A percentile compares a stretch with the other conserved stretches of the same genome.
These are phyloP conservation scores for Sutorius eximius DNA, from an alignment of 1,284 basidiomycete genomes.

Conservation along the genomic window DNA sequence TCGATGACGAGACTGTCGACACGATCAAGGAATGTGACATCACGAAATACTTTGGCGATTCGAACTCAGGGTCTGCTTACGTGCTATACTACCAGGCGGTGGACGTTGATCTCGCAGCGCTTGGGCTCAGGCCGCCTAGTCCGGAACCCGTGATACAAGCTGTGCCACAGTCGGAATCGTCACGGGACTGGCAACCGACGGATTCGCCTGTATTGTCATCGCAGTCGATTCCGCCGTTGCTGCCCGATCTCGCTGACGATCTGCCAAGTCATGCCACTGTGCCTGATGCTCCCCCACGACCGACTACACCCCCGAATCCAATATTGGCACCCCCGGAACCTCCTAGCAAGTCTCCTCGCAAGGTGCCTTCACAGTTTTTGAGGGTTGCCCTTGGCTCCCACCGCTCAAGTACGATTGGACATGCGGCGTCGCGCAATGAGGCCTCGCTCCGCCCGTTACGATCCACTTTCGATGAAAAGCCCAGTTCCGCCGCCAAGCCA, in stretches of 20 bases:
- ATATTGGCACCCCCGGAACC: slow-evolving; percentile 15
- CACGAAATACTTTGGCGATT: slow-evolving; percentile 92
- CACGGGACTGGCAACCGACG: slow-evolving; percentile 11
- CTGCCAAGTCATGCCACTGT: slow-evolving; percentile 37
- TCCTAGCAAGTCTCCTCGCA: slow-evolving; percentile 29
- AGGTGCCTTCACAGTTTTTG: slow-evolving; percentile 20
- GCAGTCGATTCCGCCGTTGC: slow-evolving; percentile 38
- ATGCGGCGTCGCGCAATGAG: slow-evolving; percentile 13
- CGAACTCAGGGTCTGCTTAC: slow-evolving; percentile 87
- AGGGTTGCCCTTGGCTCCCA: slow-evolving; percentile 5
- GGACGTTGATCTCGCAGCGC: slow-evolving; percentile 71
- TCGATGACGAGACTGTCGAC: slow-evolving; percentile 93
- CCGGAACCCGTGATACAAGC: slow-evolving; percentile 26
- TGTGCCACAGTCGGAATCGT: slow-evolving; percentile 13
- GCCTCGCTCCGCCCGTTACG: slow-evolving; percentile 6
- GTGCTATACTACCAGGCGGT: slow-evolving; percentile 97
- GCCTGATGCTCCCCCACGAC: slow-evolving; percentile 33
- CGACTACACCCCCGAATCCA: slow-evolving; percentile 19
- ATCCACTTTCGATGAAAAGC: slow-evolving; percentile 18
- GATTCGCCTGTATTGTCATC: slow-evolving; percentile 33
- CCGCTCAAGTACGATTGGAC: slow-evolving; percentile 13
- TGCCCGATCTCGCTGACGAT: slow-evolving; percentile 51
- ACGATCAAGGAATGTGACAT: slow-evolving; percentile 89
- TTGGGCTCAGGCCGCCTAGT: slow-evolving; percentile 56
- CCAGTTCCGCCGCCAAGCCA: slow-evolving; percentile 1